Evolutionary conservation across 1,139 yeast species (phyloP), one percentile per base, ranked within the genome.

Genomic region (Magnusiomyces fungicola): DNA sequence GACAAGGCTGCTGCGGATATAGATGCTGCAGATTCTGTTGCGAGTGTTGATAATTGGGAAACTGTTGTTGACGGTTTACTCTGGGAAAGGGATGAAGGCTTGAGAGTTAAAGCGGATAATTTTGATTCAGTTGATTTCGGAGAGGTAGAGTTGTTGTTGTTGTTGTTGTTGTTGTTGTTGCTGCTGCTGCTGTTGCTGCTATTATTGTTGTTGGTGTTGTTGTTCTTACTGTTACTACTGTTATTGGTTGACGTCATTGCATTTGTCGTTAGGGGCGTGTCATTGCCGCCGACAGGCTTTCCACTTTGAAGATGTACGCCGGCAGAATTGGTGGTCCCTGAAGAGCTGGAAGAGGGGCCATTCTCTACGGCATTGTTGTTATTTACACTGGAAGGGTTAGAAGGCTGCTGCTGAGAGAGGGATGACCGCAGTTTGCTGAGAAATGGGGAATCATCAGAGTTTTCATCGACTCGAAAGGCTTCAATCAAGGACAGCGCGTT

Each of bases 401-500:
- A n/a, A n/a, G n/a, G n/a, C n/a, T n/a, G n/a, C n/a, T n/a, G n/a
- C n/a, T n/a, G n/a, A n/a, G n/a, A n/a, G n/a, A n/a, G n/a, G n/a
- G n/a, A n/a, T n/a, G n/a, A n/a, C n/a, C n/a, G n/a, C n/a, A n/a
- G n/a, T n/a, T n/a, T n/a, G 16, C 19, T 18, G 9, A 34, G 19
- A 34, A 18, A 5, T 3, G 23, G n/a, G 6, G 9, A 6, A 32
- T n/a, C 36, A 32, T 18, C 16, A 4, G 38, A 23, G 14, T 34
- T 34, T 34, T 34, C 38, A 19, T 44, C 47, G 1, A 48, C 65
- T 3, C 75, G 75, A 52, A 80, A 69, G 1, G 79, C 79, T 4
- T 89, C 83, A 29, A 86, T 66, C 24, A 88, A 61, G 1, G 84
- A 79, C 46, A 85, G 67, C 0, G 95, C 76, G 61, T 88, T 88